Evolutionary conservation across 495 filamentous ascomycete species (phyloP), one percentile per base, ranked within the genome.

Genomic region (Penicillium paxilli): DNA sequence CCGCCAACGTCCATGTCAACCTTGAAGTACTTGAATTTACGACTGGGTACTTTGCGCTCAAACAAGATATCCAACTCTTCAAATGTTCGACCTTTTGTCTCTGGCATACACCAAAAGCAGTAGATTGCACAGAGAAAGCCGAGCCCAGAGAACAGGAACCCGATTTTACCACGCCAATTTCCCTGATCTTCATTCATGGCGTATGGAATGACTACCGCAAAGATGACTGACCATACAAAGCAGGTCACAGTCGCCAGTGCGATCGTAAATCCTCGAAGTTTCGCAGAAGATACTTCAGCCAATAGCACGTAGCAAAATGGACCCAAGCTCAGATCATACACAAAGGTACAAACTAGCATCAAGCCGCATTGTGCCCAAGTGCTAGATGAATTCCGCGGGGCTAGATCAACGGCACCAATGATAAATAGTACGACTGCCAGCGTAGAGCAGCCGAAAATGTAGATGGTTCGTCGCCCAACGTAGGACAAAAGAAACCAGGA

Each of bases 181-280:
- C 74, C 84, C 45, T 84, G 66, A 47, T 84, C 79, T 0, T 81
- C 79, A 49, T 87, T 86, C 63, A 89, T 81, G 65, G 85, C 79
- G 58, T 88, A 88, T 3, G 84, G 84, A 48, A 87, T 86, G 0
- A 76, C 83, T 1, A 89, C 79, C 0, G 83, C 82, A 72, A 86
- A 84, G 3, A 79, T 70, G 19, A 86, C 83, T 1, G 80, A 81
- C 30, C 84, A 71, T 0, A 84, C 55, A 8, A 77, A 79, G 51
- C 85, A 81, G 0, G 74, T 73, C 0, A 81, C 83, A 0, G 83
- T 85, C 0, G 85, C 79, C 3, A 89, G 56, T 1, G 79, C 84
- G n/a, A 86, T 84, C 0, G 84, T 87, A 59, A 84, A 82, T 0
- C 79, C 80, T 5, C 87, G 76, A 6, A 88, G 73, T 25, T 74